Percentiles rank a stretch among this genome's conserved stretches.
These are phyloP conservation scores for Apiotrichum akiyoshidainum DNA, from an alignment of 1,284 basidiomycete genomes.

Conservation along the genomic window DNA sequence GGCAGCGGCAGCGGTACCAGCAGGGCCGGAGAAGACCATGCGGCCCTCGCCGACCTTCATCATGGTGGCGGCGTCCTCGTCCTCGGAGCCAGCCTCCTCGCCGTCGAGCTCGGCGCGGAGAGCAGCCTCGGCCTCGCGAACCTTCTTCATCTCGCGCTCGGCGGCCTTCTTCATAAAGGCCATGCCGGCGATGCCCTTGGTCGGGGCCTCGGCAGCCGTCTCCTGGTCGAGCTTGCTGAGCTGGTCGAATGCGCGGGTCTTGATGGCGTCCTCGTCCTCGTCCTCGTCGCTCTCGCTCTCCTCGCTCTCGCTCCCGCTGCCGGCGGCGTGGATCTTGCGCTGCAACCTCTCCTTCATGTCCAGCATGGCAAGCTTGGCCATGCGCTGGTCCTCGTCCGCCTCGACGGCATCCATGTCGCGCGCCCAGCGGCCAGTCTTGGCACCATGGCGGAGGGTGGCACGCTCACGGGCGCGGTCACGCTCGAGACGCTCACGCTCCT, in stretches of 20 bases:
- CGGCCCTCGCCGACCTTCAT: conserved; percentile 52
- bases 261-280: conserved; percentile 55
- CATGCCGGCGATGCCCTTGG: conserved; percentile 74
- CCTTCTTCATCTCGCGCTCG: conserved; percentile 61
- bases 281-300: conserved; percentile 57
- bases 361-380: conserved; percentile 53
- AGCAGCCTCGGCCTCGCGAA: conserved; percentile 64
- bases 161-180: conserved; percentile 93
- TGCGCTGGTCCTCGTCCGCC: conserved; percentile 34
- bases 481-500: conserved; percentile 66
- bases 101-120: conserved; percentile 60
- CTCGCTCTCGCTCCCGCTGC: conserved; percentile 55
- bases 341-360: conserved; percentile 77
- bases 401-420: conserved; percentile 30
- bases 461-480: conserved; percentile 75
- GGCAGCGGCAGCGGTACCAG: conserved; percentile 8
- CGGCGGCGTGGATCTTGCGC: conserved; percentile 61
- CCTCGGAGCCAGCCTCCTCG: conserved; percentile 55
- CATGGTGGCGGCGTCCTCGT: conserved; percentile 36
- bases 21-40: conserved; percentile 53
- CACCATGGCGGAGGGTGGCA: conserved; percentile 74
- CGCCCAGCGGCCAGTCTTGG: conserved; percentile 62
- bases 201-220: conserved; percentile 45
- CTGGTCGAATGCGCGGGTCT: conserved; percentile 69
- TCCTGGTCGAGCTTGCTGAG: conserved; percentile 55